These are phyloP conservation scores for Viridothelium virens DNA, from an alignment of 495 filamentous ascomycete genomes.

Conservation along the genomic window DNA sequence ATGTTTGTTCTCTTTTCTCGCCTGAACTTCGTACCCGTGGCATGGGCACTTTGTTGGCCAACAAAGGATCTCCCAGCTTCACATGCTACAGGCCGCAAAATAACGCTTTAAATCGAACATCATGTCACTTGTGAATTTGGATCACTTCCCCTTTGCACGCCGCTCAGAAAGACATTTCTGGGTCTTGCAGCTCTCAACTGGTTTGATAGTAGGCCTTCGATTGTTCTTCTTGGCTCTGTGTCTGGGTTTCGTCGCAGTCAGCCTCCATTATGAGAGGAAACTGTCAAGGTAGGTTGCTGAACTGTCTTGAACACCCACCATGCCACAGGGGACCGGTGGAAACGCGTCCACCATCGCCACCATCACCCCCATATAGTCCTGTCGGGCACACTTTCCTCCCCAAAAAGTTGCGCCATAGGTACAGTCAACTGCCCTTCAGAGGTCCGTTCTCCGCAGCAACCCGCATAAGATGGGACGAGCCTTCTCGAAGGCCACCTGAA, in stretches of 20 bases:
- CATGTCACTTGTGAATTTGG: background rate
- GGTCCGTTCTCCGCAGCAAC: background rate
- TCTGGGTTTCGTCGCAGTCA: too few species aligned
- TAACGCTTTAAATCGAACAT: too few species aligned
- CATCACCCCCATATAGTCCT: conserved; percentile 1
- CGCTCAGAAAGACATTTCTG: background rate
- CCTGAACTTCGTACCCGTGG: too few species aligned
- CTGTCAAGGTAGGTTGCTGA: background rate
- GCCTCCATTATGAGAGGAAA: background rate
- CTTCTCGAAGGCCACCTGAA: background rate
- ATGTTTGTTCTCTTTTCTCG: too few species aligned
- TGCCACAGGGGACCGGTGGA: background rate
- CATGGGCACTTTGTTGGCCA: too few species aligned
- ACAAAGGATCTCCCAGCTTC: too few species aligned
- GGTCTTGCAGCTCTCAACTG: background rate
- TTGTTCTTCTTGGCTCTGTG: too few species aligned
- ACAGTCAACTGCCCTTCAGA: background rate
- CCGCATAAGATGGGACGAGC: background rate
- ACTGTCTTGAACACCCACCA: background rate
- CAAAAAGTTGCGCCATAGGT: background rate
- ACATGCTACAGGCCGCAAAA: too few species aligned
- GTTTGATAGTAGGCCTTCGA: background rate
- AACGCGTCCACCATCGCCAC: background rate
- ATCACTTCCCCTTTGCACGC: background rate
- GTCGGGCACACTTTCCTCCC: conserved; percentile 3